phyloP scores from a whole-genome alignment of 768 basidiomycete species.

The Mycena capillaripes region DNA sequence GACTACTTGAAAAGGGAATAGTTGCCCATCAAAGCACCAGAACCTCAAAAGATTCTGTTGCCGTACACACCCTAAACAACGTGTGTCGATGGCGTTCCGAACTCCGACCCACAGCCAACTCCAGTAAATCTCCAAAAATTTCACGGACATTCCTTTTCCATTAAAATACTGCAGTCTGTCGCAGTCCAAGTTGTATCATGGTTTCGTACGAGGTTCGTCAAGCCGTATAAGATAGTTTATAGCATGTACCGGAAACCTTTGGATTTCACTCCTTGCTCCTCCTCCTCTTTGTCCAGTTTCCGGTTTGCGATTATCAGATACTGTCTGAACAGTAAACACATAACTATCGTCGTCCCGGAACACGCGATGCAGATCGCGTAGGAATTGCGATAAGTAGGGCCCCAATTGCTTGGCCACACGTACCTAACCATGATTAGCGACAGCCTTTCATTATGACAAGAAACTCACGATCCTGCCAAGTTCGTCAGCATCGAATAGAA shows the following conservation, averaged over 20 bases:
- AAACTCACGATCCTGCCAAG: slow-evolving; percentile 69
- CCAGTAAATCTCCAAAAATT: too few relatives aligned
- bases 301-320: slow-evolving; percentile 58
- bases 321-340: slow-evolving; percentile 64
- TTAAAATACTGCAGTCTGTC: too few relatives aligned
- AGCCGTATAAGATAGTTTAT: too few relatives aligned
- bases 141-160: too few relatives aligned
- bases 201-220: too few relatives aligned
- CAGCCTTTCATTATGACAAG: slow-evolving; percentile 13
- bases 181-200: too few relatives aligned
- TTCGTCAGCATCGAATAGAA: neutral
- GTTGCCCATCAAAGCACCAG: too few relatives aligned
- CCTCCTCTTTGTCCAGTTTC: slow-evolving; percentile 50
- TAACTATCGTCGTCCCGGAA: slow-evolving; percentile 63
- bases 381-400: slow-evolving; percentile 75
- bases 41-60: too few relatives aligned
- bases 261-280: slow-evolving; percentile 55
- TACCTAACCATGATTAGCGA: slow-evolving; percentile 57
- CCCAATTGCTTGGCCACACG: slow-evolving; percentile 77
- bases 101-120: too few relatives aligned
- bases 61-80: too few relatives aligned
- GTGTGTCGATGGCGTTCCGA: too few relatives aligned
- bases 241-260: slow-evolving; percentile 67
- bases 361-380: slow-evolving; percentile 82
- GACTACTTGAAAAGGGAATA: too few relatives aligned